phyloP scores from a whole-genome alignment of 129 eudicot species.

The Tagetes erecta region DNA sequence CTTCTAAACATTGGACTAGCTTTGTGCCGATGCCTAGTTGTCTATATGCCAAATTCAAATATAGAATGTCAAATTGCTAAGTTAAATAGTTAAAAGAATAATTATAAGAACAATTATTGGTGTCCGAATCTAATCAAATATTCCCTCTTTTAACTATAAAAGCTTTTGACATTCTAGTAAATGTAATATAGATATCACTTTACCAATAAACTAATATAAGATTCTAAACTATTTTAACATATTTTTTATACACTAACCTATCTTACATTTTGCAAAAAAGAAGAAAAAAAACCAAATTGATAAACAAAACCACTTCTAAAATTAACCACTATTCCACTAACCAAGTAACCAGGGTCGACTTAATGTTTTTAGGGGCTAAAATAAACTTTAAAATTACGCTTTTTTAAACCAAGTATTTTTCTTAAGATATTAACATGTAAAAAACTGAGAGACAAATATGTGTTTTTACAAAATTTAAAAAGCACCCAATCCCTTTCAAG shows the following conservation, averaged over 20 bases:
- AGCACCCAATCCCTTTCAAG: too few species aligned
- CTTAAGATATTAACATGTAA: too few species aligned
- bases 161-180: not conserved
- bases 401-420: too few species aligned
- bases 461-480: too few species aligned
- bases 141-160: not conserved
- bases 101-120: not conserved
- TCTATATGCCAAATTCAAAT: not conserved
- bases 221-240: too few species aligned
- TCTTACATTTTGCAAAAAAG: not conserved
- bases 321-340: too few species aligned
- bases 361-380: too few species aligned
- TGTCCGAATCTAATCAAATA: constrained; percentile 4
- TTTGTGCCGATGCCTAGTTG: constrained; percentile 8
- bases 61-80: not conserved
- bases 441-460: too few species aligned
- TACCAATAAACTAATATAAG: not conserved
- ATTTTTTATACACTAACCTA: not conserved
- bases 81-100: not conserved
- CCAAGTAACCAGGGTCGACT: too few species aligned
- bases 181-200: not conserved
- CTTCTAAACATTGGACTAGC: constrained; percentile 36
- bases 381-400: too few species aligned
- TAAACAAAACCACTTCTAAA: not conserved
- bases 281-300: too few species aligned